Evolutionary conservation across 495 filamentous ascomycete species (phyloP).

Genomic region (Penicillium argentinense): DNA sequence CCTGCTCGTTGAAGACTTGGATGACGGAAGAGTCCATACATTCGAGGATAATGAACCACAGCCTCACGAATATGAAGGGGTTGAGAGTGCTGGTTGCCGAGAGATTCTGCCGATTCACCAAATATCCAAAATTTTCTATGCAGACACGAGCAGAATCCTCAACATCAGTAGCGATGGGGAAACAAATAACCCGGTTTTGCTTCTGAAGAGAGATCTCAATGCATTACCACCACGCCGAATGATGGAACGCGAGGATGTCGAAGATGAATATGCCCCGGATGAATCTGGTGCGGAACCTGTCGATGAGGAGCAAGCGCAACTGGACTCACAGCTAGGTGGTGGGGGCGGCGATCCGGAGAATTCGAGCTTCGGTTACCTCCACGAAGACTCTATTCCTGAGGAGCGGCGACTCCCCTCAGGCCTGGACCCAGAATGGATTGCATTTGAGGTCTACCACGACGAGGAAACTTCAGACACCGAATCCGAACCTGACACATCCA

Average conservation of each 20-base stretch:
- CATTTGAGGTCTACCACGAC: conserved; percentile 83
- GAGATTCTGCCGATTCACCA: conserved; percentile 86
- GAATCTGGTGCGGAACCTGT: conserved; percentile 31
- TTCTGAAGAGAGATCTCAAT: conserved; percentile 81
- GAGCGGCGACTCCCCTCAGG: conserved; percentile 71
- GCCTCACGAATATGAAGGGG: conserved; percentile 67
- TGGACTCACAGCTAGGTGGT: conserved; percentile 66
- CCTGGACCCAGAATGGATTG: conserved; percentile 93
- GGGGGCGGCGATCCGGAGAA: conserved; percentile 37
- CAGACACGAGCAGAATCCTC: conserved; percentile 90
- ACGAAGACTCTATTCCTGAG: conserved; percentile 40
- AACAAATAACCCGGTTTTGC: conserved; percentile 79
- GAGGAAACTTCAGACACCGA: conserved; percentile 60
- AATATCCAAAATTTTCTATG: conserved; percentile 95
- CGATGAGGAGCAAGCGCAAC: conserved; percentile 58
- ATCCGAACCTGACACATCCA: conserved; percentile 46
- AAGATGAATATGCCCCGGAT: conserved; percentile 23
- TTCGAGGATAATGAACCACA: conserved; percentile 64
- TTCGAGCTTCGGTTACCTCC: conserved; percentile 22
- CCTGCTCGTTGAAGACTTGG: conserved; percentile 85
- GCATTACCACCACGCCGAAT: conserved; percentile 70
- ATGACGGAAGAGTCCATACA: conserved; percentile 86
- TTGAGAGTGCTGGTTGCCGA: conserved; percentile 73
- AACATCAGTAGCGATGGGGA: conserved; percentile 81
- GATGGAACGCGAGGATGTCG: conserved; percentile 51